Evolutionary conservation across 257 asterid species (phyloP), one percentile per base, ranked within the genome.

Genomic region (Scutellaria baicalensis): DNA sequence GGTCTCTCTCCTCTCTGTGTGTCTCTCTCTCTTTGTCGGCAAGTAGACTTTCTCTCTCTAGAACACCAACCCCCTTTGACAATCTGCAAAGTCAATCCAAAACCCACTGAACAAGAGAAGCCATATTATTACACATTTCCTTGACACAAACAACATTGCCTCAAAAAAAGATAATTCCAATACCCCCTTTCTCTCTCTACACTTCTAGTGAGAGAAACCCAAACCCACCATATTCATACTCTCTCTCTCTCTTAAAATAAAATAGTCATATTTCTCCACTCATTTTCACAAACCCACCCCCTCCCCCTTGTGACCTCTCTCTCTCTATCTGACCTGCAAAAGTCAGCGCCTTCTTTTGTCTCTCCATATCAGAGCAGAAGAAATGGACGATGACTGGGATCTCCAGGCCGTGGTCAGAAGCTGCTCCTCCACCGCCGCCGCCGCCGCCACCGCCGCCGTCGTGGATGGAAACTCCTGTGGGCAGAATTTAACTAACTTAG

Each of bases 341-440:
- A 80, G 88, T 80, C 88, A 80, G 85, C 88, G 85, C 88, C 80
- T 81, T 45, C 69, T 64, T 69, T 78, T 80, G 78, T 74, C 81
- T 68, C 83, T 54, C 45, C 71, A 20, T 21, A 47, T 18, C 65
- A 42, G 71, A 66, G 61, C 52, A 67, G 58, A 63, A 33, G 27
- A 14, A 77, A 92, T 86, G 98, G 96, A 81, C 8, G 96, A 89
- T 54, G 98, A 89, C 59, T 92, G 98, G 98, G 96, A 86, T 84
- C 94, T 92, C 9, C 85, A 89, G 27, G 98, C 98, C 62, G 98
- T 92, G 81, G 98, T 92, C 63, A 81, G 96, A 80, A 89, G 98
- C 89, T 92, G 92, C 89, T 61, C 86, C 73, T 64, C 93, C 81
- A 6, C 80, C 81, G 31, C 81, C 20, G 1, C 85, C 51, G 2